Base-by-base conservation (phyloP, 768 basidiomycete genomes). In the Boletus reticuloceps region DNA sequence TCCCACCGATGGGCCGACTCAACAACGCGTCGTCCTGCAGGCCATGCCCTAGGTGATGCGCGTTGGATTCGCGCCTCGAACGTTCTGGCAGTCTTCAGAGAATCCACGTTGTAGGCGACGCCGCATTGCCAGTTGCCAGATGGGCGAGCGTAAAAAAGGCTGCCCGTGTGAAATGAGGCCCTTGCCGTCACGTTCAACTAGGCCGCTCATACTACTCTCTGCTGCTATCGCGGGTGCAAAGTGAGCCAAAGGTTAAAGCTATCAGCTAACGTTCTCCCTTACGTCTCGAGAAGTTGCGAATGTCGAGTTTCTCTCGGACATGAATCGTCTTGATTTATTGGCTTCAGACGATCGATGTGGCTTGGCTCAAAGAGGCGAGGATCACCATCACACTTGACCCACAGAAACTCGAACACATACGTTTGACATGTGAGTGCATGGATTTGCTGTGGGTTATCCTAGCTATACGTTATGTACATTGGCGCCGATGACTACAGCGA, bases 11-110 rank as follows among this genome's bases (percentile, higher is more conserved):
- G 50, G 38, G 40, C 63, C 53, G 47, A 52, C 43, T 38, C n/a
- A 10, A 51, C 64, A 65, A 64, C 34, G 63, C 52, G 63, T 54
- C 46, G 47, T 50, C 64, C 63, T 65, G 64, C 64, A 64, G 64
- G 63, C 39, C 42, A 9, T 19, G 1, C 6, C 34, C 6, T 29
- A 12, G 44, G 29, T 19, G 53, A 51, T 46, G 22, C 51, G 37
- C 47, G 9, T 19, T 29, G 63, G 63, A 64, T 65, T 62, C 56
- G 53, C 64, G 45, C 39, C 41, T 51, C 43, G n/a, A 34, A 46
- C 9, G 17, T 12, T 37, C 36, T 37, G 16, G 36, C 12, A 17
- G 36, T 16, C 36, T 37, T 12, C 8, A 6, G 14, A 16, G 36
- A 7, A 5, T 37, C 36, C 12, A 13, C 36, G 36, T 37, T 17